Evolutionary conservation across 306 rosid species (phyloP), one percentile per base, ranked within the genome.

Genomic region (Echinosophora koreensis): DNA sequence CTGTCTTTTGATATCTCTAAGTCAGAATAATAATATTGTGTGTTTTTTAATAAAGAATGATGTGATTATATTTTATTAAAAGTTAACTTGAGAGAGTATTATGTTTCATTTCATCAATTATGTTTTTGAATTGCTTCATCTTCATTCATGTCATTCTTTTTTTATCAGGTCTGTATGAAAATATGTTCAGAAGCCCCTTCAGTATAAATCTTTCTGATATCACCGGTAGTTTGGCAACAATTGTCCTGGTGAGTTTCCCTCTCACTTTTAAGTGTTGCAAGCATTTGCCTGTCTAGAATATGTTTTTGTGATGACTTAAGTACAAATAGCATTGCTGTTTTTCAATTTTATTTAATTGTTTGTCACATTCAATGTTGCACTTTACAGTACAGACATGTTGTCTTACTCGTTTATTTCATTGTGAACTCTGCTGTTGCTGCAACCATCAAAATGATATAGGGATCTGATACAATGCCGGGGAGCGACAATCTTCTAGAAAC

Each of bases 131-230:
- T 14, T 49, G 54, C 15, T 57, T 57, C 63, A 22, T 15, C 8
- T 28, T 58, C 7, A 22, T 27, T 32, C 8, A 28, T 71, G 49
- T 14, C 47, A 16, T 13, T 27, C 16, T 6, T 16, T 6, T 14
- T 61, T 30, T 68, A 6, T 5, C 87, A 94, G 98, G 17, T 79
- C 67, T 92, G 86, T 63, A 78, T 77, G 79, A 79, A 62, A 90
- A 75, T 66, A 85, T 92, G 88, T 66, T 89, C 65, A 46, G 71
- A 39, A 85, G 60, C 55, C 17, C 80, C 39, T 83, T 67, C 58
- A 69, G n/a, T 68, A 30, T 46, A 59, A 80, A 87, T 72, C 16
- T 28, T 11, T 77, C 89, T 67, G 76, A 80, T 70, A 5, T 54
- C 27, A 34, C 62, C 55, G 85, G 52, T 60, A 80, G 55, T 79